Conservation (phyloP, 139 green algal genomes). For the Tetraselmis striata region DNA sequence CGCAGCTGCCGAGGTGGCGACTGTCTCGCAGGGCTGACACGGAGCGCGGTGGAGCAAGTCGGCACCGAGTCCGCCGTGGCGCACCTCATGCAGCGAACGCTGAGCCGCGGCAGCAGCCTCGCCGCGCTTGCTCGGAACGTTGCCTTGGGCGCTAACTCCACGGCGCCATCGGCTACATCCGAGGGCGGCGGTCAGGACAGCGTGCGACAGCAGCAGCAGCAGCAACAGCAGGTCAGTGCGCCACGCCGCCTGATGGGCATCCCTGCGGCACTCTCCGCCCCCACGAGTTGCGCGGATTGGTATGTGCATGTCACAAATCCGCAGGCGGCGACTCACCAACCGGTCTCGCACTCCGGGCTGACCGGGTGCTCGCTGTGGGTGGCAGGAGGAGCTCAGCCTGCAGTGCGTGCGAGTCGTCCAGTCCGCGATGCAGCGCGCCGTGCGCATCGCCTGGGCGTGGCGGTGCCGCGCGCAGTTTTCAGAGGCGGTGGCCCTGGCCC, state of each 20-base stretch:
- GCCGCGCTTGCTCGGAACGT: background rate
- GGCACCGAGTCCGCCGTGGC: background rate
- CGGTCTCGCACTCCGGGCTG: too few species aligned
- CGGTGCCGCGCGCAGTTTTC: background rate
- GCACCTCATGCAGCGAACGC: background rate
- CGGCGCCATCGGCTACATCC: background rate
- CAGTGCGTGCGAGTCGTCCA: background rate
- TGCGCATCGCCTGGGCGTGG: background rate
- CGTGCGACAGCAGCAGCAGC: background rate
- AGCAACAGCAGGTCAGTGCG: too few species aligned
- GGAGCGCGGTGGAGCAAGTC: background rate
- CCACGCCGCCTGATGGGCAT: too few species aligned
- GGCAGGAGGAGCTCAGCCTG: background rate
- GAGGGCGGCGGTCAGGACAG: background rate
- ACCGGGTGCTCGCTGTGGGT: too few species aligned
- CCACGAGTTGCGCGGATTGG: background rate
- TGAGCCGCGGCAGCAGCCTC: background rate
- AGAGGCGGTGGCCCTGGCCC: background rate
- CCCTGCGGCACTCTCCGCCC: background rate
- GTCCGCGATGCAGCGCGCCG: background rate
- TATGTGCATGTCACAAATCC: too few species aligned
- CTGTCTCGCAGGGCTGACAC: background rate
- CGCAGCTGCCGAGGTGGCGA: too few species aligned
- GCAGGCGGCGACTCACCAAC: too few species aligned
- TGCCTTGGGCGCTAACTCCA: background rate